These are phyloP conservation scores for Trichoderma hamatum DNA, from an alignment of 2,329 filamentous ascomycete genomes.

Conservation along the genomic window DNA sequence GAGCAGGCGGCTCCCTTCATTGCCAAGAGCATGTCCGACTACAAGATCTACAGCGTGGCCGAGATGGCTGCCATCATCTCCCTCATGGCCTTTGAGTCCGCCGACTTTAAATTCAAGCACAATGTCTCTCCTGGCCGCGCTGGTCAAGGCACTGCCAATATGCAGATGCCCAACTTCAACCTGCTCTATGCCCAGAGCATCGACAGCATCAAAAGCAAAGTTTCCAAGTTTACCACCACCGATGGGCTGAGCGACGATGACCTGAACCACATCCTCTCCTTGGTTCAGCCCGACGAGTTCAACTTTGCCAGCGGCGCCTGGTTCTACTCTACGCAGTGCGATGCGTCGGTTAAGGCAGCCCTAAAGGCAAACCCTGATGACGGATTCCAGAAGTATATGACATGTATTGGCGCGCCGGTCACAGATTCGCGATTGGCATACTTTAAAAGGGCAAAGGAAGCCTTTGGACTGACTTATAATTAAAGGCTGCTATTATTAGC, in stretches of 20 bases:
- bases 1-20: constrained; percentile 61
- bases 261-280: constrained; percentile 47
- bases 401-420: constrained; percentile 51
- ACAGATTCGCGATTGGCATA: constrained; percentile 44
- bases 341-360: constrained; percentile 35
- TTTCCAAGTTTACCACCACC: constrained; percentile 35
- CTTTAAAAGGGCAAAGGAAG: constrained; percentile 51
- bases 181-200: constrained; percentile 52
- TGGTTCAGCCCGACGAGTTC: constrained; percentile 53
- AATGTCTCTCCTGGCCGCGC: constrained; percentile 61
- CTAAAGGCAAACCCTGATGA: constrained; percentile 45
- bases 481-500: not conserved
- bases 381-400: constrained; percentile 53
- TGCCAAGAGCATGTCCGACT: constrained; percentile 57
- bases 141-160: constrained; percentile 70
- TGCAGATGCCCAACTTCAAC: constrained; percentile 53
- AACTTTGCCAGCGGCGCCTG: constrained; percentile 59
- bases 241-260: constrained; percentile 38
- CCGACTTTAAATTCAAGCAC: constrained; percentile 69
- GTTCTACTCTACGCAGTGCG: constrained; percentile 54
- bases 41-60: constrained; percentile 56
- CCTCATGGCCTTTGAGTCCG: constrained; percentile 72
- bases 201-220: constrained; percentile 41
- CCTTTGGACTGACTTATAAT: constrained; percentile 43
- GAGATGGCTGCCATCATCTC: constrained; percentile 72